Conservation (phyloP, 768 basidiomycete species). For the Phaffia tasmanica region DNA sequence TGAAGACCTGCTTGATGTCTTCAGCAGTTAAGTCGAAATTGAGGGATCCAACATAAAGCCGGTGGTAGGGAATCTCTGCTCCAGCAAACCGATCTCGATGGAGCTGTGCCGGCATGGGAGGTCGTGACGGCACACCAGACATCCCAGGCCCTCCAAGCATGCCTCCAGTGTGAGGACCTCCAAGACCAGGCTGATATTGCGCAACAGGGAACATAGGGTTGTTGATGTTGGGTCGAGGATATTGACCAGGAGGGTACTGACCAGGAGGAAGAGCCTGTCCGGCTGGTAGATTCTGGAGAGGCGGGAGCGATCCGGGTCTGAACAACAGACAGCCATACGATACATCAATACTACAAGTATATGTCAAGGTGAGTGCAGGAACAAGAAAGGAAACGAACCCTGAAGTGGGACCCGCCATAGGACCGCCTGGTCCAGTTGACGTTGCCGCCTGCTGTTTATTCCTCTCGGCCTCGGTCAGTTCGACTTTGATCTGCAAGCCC, state of each 20-base stretch:
- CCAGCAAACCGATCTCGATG: slow-evolving; percentile 49
- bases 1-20: slow-evolving; percentile 97
- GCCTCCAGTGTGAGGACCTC: not conserved
- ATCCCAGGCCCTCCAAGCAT: not conserved
- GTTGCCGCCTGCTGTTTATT: slow-evolving; percentile 37
- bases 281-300: slow-evolving; percentile 1
- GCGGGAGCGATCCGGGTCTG: slow-evolving; percentile 26
- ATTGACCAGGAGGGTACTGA: too few relatives aligned
- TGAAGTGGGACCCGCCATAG: slow-evolving; percentile 28
- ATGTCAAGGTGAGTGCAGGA: not conserved
- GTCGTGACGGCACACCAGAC: slow-evolving; percentile 46
- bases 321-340: not conserved
- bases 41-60: slow-evolving; percentile 91
- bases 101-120: slow-evolving; percentile 28
- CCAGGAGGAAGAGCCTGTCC: too few relatives aligned
- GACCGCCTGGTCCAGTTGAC: slow-evolving; percentile 22
- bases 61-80: slow-evolving; percentile 40
- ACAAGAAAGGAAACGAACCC: slow-evolving; percentile 10
- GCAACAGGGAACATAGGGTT: too few relatives aligned
- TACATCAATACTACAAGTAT: not conserved
- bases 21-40: slow-evolving; percentile 95
- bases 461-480: slow-evolving; percentile 92
- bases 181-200: not conserved
- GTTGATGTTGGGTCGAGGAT: too few relatives aligned
- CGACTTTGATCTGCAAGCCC: slow-evolving; percentile 94